Evolutionary conservation across 208 protist genomes (phyloP).

Genomic region (Naegleria fowleri): DNA sequence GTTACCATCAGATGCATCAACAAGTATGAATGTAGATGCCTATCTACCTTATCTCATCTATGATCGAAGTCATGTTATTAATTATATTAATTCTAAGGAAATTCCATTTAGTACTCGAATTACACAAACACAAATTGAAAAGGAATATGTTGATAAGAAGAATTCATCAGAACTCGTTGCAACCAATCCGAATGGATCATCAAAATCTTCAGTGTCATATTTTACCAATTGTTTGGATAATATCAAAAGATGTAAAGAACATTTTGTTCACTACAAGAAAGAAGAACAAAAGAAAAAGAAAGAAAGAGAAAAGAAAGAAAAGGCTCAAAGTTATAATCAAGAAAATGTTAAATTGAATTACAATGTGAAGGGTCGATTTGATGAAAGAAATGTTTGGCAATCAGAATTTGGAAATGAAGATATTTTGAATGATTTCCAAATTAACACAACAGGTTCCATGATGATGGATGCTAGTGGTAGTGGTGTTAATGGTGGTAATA

Average conservation of each 20-base stretch:
- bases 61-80: background rate
- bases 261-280: background rate
- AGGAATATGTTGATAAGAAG: background rate
- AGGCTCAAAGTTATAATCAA: background rate
- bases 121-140: background rate
- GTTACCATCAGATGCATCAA: no score
- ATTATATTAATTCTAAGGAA: background rate
- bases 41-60: background rate
- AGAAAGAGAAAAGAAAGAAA: background rate
- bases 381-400: background rate
- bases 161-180: no score
- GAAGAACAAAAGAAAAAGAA: background rate
- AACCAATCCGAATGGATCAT: no score
- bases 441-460: background rate
- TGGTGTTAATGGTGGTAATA: background rate
- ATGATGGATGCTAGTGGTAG: background rate
- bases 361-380: background rate
- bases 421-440: background rate
- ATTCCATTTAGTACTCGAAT: background rate
- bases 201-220: background rate
- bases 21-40: background rate
- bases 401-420: background rate
- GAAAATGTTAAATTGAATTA: background rate
- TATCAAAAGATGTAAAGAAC: background rate
- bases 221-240: background rate